These are phyloP conservation scores for Spatholobus suberectus DNA, from an alignment of 306 rosid genomes.

Conservation along the genomic window DNA sequence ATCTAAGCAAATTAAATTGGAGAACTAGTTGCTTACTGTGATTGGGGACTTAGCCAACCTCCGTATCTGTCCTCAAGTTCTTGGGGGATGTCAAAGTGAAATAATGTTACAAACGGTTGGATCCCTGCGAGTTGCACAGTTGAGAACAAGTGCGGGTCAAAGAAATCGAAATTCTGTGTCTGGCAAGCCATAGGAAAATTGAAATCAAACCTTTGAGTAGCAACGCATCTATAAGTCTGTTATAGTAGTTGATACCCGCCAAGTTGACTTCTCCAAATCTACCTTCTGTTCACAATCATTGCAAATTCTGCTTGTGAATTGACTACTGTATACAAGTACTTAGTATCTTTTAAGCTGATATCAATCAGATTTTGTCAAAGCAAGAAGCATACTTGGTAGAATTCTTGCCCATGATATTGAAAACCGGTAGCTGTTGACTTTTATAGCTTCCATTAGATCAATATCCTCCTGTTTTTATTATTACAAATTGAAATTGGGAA, in stretches of 20 bases:
- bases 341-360: background rate
- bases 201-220: conserved; percentile 58
- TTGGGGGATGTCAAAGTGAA: conserved; percentile 57
- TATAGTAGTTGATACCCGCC: conserved; percentile 62
- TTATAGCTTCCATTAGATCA: conserved; percentile 58
- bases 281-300: conserved; percentile 57
- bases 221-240: conserved; percentile 60
- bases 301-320: conserved; percentile 34
- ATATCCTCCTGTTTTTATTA: conserved; percentile 67
- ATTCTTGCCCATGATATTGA: conserved; percentile 87
- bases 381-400: conserved; percentile 65
- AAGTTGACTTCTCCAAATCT: conserved; percentile 65
- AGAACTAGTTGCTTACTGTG: conserved; percentile 37
- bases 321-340: background rate
- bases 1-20: background rate
- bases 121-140: conserved; percentile 46
- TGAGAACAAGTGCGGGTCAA: background rate
- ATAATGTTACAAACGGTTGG: conserved; percentile 58
- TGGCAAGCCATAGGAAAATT: background rate
- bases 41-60: conserved; percentile 55
- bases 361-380: background rate
- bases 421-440: conserved; percentile 74
- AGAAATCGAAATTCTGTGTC: background rate
- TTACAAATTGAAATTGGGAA: background rate
- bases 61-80: conserved; percentile 52